Conservation (phyloP, 225 moss, liverwort and hornwort species). For the Marchantia polymorpha region DNA sequence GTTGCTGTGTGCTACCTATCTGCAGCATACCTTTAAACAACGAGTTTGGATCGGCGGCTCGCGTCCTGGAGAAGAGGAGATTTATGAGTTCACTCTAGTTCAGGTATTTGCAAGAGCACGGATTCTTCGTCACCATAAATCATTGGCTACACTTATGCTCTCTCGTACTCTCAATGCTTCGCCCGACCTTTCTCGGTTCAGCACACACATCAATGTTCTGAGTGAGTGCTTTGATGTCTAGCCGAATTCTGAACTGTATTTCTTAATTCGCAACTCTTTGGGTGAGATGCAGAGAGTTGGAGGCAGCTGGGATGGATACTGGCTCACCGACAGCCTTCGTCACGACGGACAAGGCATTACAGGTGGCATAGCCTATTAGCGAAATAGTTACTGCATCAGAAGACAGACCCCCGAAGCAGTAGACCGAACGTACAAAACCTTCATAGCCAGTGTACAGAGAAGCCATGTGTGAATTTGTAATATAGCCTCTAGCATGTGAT, state of each 20-base stretch:
- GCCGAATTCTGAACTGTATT: too few species aligned
- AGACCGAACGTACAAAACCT: too few species aligned
- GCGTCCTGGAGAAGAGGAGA: slow-evolving; percentile 90
- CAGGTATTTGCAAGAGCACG: slow-evolving; percentile 51
- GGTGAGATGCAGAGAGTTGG: slow-evolving; percentile 65
- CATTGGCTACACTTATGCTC: too few species aligned
- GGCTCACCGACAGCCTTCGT: slow-evolving; percentile 91
- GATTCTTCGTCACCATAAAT: neutral
- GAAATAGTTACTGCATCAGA: neutral
- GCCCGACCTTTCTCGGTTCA: too few species aligned
- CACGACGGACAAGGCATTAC: slow-evolving; percentile 79
- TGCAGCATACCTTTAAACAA: slow-evolving; percentile 94
- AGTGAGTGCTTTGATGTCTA: too few species aligned
- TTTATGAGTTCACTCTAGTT: slow-evolving; percentile 81
- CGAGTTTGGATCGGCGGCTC: slow-evolving; percentile 81
- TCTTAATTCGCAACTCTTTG: too few species aligned
- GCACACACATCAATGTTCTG: too few species aligned
- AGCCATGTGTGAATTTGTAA: too few species aligned
- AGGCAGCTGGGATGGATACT: slow-evolving; percentile 98
- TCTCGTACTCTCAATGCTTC: too few species aligned
- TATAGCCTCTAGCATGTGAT: too few species aligned
- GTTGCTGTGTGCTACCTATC: slow-evolving; percentile 3
- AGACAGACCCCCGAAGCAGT: too few species aligned
- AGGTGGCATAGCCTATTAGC: slow-evolving; percentile 89
- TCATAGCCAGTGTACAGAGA: too few species aligned